A percentile compares a stretch with the other conserved stretches of the same genome.
Conservation (phyloP, 768 basidiomycete genomes). For the Pleurotus citrinopileatus region DNA sequence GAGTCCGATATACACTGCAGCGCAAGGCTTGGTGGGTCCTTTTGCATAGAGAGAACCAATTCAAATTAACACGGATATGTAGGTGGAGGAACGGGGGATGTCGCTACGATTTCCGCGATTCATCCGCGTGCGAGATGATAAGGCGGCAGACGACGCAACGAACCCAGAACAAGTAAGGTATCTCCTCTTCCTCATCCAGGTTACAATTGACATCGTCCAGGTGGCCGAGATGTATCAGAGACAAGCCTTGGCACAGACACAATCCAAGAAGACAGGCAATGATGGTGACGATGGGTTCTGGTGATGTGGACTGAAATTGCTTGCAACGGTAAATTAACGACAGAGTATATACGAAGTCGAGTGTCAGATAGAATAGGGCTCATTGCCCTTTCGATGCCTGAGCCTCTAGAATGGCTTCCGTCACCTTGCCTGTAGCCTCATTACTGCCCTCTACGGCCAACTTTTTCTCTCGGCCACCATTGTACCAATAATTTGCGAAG, state of each 20-base stretch:
- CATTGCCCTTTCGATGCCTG: constrained; percentile 6
- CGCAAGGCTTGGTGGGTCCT: constrained; percentile 75
- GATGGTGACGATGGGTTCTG: constrained; percentile 79
- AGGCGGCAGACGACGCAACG: constrained; percentile 88
- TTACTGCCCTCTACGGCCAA: constrained; percentile 31
- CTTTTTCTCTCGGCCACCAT: constrained; percentile 81
- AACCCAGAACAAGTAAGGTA: constrained; percentile 80
- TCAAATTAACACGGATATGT: constrained; percentile 1
- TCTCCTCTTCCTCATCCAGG: not conserved
- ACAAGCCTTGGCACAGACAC: constrained; percentile 79
- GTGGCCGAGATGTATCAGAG: constrained; percentile 93
- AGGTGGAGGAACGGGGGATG: constrained; percentile 89
- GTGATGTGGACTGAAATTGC: constrained; percentile 32
- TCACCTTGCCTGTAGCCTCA: constrained; percentile 37
- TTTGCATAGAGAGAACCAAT: too few species aligned
- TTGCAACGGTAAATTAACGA: constrained; percentile 9
- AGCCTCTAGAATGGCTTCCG: constrained; percentile 47
- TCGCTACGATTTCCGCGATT: constrained; percentile 97
- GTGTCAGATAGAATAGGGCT: constrained; percentile 14
- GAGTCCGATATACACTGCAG: constrained; percentile 96
- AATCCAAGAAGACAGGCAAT: constrained; percentile 68
- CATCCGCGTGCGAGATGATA: constrained; percentile 90
- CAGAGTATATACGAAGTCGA: not conserved
- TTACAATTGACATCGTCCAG: constrained; percentile 33
- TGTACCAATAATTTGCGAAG: constrained; percentile 89